Conservation (phyloP, 495 filamentous ascomycete species). For the Aspergillus avenaceus region DNA sequence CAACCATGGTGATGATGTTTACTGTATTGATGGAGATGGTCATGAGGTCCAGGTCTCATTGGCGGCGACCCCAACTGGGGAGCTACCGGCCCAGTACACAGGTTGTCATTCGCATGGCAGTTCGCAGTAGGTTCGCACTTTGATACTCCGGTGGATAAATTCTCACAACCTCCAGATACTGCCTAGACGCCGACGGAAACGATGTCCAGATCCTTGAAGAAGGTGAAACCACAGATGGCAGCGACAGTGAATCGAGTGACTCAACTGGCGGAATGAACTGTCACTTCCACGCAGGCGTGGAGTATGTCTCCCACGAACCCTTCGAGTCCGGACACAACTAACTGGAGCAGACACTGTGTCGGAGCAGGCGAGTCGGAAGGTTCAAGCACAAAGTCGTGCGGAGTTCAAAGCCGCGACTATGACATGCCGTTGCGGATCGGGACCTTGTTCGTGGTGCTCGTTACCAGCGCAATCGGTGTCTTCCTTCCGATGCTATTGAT, state of each 20-base stretch:
- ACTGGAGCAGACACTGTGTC: conserved; percentile 41
- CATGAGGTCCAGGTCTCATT: conserved; percentile 38
- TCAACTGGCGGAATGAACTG: conserved; percentile 33
- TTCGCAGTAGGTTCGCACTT: conserved; percentile 34
- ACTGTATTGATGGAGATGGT: conserved; percentile 35
- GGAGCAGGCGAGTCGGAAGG: conserved; percentile 32
- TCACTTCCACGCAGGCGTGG: conserved; percentile 65
- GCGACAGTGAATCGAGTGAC: conserved; percentile 7
- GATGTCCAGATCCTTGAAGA: conserved; percentile 38
- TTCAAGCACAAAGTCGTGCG: conserved; percentile 31
- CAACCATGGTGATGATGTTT: conserved; percentile 32
- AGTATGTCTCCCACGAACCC: conserved; percentile 35
- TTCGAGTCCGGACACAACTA: conserved; percentile 5
- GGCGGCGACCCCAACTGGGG: conserved; percentile 36
- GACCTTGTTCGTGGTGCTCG: conserved; percentile 56
- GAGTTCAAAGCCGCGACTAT: conserved; percentile 47
- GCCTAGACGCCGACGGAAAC: conserved; percentile 42
- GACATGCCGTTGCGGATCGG: conserved; percentile 57
- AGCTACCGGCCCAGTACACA: conserved; percentile 44
- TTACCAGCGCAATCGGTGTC: conserved; percentile 43
- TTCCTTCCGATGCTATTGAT: conserved; percentile 37
- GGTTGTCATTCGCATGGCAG: conserved; percentile 48
- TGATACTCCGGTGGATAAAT: neutral
- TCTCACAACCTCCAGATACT: conserved; percentile 30
- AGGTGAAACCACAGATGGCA: conserved; percentile 15